These are phyloP conservation scores for Knoxia roxburghii DNA, from an alignment of 257 asterid genomes.

Conservation along the genomic window DNA sequence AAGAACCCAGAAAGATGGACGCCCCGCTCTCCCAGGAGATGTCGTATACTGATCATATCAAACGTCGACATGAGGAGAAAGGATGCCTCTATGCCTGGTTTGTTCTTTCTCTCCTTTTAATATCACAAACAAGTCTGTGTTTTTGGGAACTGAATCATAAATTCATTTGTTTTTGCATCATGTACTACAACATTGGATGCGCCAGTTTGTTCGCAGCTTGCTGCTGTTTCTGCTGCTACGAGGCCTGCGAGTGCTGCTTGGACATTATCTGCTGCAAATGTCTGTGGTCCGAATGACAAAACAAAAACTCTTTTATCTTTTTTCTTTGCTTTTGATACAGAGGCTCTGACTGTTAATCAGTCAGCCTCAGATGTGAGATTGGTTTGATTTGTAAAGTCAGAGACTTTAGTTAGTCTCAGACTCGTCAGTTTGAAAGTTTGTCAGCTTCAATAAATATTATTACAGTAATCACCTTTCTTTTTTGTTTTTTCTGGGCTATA, in stretches of 20 bases:
- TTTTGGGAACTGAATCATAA: no score
- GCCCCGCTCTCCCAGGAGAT: constrained; percentile 22
- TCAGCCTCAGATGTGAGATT: background rate
- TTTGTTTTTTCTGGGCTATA: no score
- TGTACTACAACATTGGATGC: background rate
- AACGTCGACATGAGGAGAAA: constrained; percentile 22
- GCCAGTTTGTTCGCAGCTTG: constrained; percentile 30
- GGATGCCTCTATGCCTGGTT: constrained; percentile 35
- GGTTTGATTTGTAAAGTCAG: background rate
- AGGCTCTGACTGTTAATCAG: background rate
- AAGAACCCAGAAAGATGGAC: constrained; percentile 10
- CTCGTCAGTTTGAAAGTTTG: background rate
- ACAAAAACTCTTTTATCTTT: background rate
- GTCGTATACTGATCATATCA: constrained; percentile 18
- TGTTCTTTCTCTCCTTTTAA: background rate
- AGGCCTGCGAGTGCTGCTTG: constrained; percentile 36
- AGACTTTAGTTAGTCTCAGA: background rate
- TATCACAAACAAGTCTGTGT: no score
- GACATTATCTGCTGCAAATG: constrained; percentile 25
- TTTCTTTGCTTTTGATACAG: background rate
- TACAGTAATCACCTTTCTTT: no score
- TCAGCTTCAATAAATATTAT: constrained; percentile 3
- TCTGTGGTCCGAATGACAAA: background rate
- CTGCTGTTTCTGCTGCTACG: constrained; percentile 39
- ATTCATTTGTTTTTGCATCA: background rate